Percentiles rank a stretch among this genome's conserved stretches.
Evolutionary conservation across 176 grass and related monocot genomes (phyloP).

Genomic region (Avena insularis): DNA sequence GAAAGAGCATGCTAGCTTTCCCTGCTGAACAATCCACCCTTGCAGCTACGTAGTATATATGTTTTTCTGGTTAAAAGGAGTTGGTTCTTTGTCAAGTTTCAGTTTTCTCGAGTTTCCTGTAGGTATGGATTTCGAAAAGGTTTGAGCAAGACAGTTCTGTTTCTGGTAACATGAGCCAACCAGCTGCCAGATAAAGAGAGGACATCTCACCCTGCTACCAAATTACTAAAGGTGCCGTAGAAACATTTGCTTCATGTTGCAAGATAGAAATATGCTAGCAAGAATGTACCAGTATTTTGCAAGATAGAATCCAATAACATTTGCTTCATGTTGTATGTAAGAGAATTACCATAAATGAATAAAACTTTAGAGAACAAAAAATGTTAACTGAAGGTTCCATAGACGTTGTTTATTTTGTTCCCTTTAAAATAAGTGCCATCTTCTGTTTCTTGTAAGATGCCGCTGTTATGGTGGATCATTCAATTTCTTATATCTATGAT

Average conservation of each 20-base stretch:
- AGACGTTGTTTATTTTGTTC: not conserved
- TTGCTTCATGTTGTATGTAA: no score
- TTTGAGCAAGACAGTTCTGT: not conserved
- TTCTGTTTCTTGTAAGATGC: slow-evolving; percentile 30
- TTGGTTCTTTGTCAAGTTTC: slow-evolving; percentile 41
- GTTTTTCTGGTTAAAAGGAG: slow-evolving; percentile 21
- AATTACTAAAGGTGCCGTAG: slow-evolving; percentile 25
- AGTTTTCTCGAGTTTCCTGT: slow-evolving; percentile 38
- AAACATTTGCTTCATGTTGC: not conserved
- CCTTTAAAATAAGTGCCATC: not conserved
- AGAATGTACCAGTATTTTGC: no score
- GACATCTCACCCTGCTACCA: slow-evolving; percentile 46
- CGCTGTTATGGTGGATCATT: slow-evolving; percentile 20
- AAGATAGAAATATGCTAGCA: no score
- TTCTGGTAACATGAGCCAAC: slow-evolving; percentile 22
- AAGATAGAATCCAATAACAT: no score
- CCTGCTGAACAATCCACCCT: slow-evolving; percentile 26
- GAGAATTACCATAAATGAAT: no score
- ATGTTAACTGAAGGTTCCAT: no score
- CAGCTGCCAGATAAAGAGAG: slow-evolving; percentile 22
- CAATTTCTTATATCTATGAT: slow-evolving; percentile 26
- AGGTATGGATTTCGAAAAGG: slow-evolving; percentile 18
- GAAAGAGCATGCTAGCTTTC: slow-evolving; percentile 41
- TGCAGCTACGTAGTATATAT: slow-evolving; percentile 27
- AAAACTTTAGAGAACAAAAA: no score